Evolutionary conservation across 2,329 filamentous ascomycete species (phyloP).

Genomic region (Diaporthe sp.): DNA sequence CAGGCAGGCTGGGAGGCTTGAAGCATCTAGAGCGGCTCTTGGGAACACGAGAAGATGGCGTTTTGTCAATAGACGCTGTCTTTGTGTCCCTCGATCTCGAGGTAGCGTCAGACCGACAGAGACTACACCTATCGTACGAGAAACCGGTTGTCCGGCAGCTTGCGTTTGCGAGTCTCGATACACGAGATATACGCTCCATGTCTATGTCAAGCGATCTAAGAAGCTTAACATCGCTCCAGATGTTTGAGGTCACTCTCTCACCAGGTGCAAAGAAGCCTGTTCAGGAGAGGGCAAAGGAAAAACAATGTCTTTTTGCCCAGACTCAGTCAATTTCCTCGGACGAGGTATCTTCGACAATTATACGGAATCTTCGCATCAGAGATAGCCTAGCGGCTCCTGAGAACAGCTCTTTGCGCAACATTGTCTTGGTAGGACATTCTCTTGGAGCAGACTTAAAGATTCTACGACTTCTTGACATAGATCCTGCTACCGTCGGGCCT

Average conservation of each 20-base stretch:
- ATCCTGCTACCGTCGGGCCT: neutral
- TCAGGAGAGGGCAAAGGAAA: neutral
- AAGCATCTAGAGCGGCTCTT: slow-evolving; percentile 34
- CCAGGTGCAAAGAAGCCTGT: neutral
- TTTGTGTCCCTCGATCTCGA: slow-evolving; percentile 34
- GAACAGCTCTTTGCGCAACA: neutral
- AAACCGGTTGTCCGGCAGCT: neutral
- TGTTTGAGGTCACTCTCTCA: neutral
- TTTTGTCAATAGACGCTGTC: slow-evolving; percentile 28
- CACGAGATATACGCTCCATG: slow-evolving; percentile 3
- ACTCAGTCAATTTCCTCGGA: neutral
- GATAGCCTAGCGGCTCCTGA: neutral
- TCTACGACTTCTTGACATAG: neutral
- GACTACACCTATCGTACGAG: neutral
- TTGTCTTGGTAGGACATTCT: neutral
- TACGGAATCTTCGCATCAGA: neutral
- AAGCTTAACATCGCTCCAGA: neutral
- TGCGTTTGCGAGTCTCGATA: slow-evolving; percentile 21
- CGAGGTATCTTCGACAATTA: neutral
- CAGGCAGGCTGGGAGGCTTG: neutral
- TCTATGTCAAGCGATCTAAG: neutral
- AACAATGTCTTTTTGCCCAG: neutral
- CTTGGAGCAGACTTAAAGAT: neutral
- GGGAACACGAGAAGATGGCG: slow-evolving; percentile 26
- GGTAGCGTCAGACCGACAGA: slow-evolving; percentile 7